A percentile compares a stretch with the other conserved stretches of the same genome.
Evolutionary conservation across 441 rosid genomes (phyloP).

Genomic region (Jatropha podagrica): DNA sequence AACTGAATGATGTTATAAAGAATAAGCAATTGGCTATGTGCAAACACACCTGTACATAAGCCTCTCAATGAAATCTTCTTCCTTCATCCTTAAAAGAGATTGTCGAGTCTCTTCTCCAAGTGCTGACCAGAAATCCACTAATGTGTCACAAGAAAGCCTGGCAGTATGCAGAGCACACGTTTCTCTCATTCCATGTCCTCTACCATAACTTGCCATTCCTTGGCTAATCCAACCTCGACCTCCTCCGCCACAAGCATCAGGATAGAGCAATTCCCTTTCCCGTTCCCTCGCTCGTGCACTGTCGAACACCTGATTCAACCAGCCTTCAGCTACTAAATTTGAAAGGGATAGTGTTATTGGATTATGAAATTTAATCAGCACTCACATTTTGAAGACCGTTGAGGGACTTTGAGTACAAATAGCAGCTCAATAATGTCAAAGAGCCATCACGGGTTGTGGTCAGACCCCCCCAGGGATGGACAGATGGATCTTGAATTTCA

Average conservation of each 20-base stretch:
- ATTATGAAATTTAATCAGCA: conserved; percentile 21
- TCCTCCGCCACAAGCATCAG: conserved; percentile 98
- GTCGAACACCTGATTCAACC: conserved; percentile 74
- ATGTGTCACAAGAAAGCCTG: conserved; percentile 89
- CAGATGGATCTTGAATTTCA: conserved; percentile 79
- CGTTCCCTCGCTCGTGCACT: conserved; percentile 90
- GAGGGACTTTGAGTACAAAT: conserved; percentile 62
- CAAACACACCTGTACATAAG: conserved; percentile 84
- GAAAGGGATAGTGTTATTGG: conserved; percentile 10
- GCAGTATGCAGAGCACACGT: conserved; percentile 94
- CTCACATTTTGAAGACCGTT: conserved; percentile 78
- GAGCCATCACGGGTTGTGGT: conserved; percentile 76
- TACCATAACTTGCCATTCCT: conserved; percentile 76
- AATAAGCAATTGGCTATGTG: conserved; percentile 25
- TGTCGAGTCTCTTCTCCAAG: conserved; percentile 83
- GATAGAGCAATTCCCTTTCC: conserved; percentile 86
- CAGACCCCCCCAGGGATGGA: conserved; percentile 96
- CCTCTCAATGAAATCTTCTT: conserved; percentile 97
- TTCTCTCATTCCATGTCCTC: conserved; percentile 92
- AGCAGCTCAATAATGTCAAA: conserved; percentile 78
- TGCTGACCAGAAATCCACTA: conserved; percentile 96
- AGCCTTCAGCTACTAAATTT: conserved; percentile 35
- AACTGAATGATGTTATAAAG: conserved; percentile 22
- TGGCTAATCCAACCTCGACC: conserved; percentile 98
- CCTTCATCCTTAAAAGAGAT: conserved; percentile 94